Conservation (phyloP, 345 rosid genomes). For the Citrus inodora region DNA sequence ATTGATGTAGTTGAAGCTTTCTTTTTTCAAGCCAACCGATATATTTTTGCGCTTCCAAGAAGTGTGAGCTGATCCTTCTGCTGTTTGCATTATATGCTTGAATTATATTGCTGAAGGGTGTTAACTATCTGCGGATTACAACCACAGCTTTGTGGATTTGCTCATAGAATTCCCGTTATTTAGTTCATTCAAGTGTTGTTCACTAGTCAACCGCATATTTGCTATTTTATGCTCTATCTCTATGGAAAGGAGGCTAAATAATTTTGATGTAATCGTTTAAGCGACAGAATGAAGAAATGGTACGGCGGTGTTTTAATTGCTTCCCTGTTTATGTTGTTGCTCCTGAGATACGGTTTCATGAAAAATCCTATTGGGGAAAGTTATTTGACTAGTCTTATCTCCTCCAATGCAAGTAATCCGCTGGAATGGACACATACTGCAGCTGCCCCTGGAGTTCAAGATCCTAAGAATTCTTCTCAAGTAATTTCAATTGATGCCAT, state of each 20-base stretch:
- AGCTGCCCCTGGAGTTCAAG: constrained; percentile 48
- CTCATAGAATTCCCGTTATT: background rate
- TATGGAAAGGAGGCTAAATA: constrained; percentile 3
- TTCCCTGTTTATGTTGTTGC: constrained; percentile 70
- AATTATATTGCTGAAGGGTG: background rate
- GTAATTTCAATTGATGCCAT: constrained; percentile 55
- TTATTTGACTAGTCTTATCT: constrained; percentile 38
- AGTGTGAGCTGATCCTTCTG: constrained; percentile 18
- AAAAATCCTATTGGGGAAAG: constrained; percentile 58
- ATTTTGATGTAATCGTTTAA: constrained; percentile 15
- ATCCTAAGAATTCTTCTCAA: constrained; percentile 52
- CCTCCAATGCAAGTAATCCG: constrained; percentile 64
- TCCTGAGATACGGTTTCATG: constrained; percentile 65
- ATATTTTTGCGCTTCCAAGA: background rate
- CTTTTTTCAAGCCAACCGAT: constrained; percentile 13
- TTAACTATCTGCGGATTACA: constrained; percentile 1
- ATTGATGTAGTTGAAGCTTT: constrained; percentile 7
- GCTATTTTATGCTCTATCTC: constrained; percentile 7
- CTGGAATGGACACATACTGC: constrained; percentile 68
- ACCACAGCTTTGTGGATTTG: constrained; percentile 7
- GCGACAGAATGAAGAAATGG: constrained; percentile 78
- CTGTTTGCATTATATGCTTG: constrained; percentile 1
- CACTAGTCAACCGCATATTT: background rate
- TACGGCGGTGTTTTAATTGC: constrained; percentile 63
- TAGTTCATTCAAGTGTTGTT: constrained; percentile 10